phyloP scores from a whole-genome alignment of 2,329 filamentous ascomycete genomes.

The Sarocladiaceae sp. region DNA sequence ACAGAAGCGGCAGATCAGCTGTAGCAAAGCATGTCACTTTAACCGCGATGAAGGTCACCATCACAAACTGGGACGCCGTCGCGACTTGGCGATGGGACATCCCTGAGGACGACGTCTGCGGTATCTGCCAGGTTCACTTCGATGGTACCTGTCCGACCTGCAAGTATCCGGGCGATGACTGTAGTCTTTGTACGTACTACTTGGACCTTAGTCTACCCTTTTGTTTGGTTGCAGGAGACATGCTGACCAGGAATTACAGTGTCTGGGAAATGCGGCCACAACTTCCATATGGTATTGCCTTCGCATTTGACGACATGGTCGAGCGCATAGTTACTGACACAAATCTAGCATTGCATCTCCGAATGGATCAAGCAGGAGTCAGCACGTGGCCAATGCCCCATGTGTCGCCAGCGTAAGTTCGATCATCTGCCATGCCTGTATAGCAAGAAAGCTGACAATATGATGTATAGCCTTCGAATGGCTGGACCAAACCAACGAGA shows the following conservation, averaged over 20 bases:
- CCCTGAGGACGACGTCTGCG: slow-evolving; percentile 94
- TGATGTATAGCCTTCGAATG: slow-evolving; percentile 40
- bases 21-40: neutral
- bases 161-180: slow-evolving; percentile 97
- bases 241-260: slow-evolving; percentile 48
- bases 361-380: slow-evolving; percentile 96
- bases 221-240: neutral
- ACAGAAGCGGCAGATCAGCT: too few relatives aligned
- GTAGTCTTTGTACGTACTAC: slow-evolving; percentile 70
- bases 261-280: slow-evolving; percentile 94
- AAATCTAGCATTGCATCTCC: slow-evolving; percentile 78
- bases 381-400: slow-evolving; percentile 90
- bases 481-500: slow-evolving; percentile 31
- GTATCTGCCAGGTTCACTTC: slow-evolving; percentile 97
- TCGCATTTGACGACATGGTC: too few relatives aligned
- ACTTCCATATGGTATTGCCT: slow-evolving; percentile 81
- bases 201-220: neutral
- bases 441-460: too few relatives aligned
- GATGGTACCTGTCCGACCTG: slow-evolving; percentile 97
- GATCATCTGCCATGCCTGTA: too few relatives aligned
- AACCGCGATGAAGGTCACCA: slow-evolving; percentile 84
- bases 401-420: slow-evolving; percentile 88
- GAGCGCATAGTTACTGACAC: too few relatives aligned
- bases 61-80: slow-evolving; percentile 89
- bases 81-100: slow-evolving; percentile 98